Percentiles rank a stretch among this genome's conserved stretches.
Conservation (phyloP, 2,329 filamentous ascomycete species). For the Fonsecaea monophora region DNA sequence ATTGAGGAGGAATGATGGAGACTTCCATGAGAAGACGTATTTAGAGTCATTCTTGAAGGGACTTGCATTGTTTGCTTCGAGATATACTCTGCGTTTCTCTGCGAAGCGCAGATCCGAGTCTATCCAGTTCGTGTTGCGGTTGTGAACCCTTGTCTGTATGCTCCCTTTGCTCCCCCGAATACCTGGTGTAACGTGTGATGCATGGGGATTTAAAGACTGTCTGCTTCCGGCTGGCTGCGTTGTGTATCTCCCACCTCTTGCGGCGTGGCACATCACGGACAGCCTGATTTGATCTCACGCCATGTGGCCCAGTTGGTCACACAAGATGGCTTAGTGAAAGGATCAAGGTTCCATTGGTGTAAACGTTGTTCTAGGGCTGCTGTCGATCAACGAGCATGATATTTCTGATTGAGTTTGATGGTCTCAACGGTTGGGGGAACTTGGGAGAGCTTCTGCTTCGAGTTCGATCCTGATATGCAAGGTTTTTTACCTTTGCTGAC, state of each 20-base stretch:
- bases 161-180: background rate
- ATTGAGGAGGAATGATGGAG: background rate
- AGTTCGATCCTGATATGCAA: conserved; percentile 11
- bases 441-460: background rate
- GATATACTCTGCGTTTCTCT: conserved; percentile 1
- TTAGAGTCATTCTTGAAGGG: background rate
- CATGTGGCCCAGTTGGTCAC: background rate
- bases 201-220: background rate
- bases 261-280: background rate
- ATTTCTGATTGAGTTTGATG: conserved; percentile 18
- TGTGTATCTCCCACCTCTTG: background rate
- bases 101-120: conserved; percentile 2
- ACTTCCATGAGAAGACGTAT: background rate
- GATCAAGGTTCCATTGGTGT: background rate
- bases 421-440: background rate
- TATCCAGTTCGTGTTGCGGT: background rate
- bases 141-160: conserved; percentile 2
- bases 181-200: conserved; percentile 9
- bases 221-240: conserved; percentile 8
- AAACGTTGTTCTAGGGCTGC: background rate
- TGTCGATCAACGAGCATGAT: background rate
- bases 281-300: background rate
- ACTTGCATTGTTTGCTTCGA: background rate
- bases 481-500: conserved; percentile 13
- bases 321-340: background rate